Conservation (phyloP, 345 rosid species). For the thale cress (Arabidopsis thaliana) region DNA sequence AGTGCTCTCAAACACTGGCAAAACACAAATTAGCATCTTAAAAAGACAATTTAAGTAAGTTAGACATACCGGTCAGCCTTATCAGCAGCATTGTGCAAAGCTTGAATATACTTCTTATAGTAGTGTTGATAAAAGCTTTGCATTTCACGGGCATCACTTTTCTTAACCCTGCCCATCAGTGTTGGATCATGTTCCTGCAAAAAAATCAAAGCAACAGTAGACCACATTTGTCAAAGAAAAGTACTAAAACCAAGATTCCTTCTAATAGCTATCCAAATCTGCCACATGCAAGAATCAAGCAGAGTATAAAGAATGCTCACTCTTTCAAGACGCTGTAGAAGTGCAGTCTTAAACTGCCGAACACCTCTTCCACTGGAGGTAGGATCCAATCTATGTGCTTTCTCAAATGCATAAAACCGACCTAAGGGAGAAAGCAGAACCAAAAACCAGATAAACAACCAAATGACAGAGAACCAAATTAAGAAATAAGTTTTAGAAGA, state of each 20-base stretch:
- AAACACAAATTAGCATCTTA: neutral
- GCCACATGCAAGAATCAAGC: constrained; percentile 15
- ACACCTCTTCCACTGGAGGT: constrained; percentile 99
- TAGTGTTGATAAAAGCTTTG: constrained; percentile 89
- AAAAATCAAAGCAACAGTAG: neutral
- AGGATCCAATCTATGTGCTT: constrained; percentile 97
- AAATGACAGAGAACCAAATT: constrained; percentile 1
- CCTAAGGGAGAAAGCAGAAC: constrained; percentile 52
- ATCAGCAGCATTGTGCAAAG: constrained; percentile 89
- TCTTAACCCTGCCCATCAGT: constrained; percentile 70
- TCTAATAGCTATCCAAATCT: constrained; percentile 20
- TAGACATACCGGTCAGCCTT: constrained; percentile 87
- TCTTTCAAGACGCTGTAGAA: constrained; percentile 96
- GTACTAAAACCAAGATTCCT: neutral
- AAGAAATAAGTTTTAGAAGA: neutral
- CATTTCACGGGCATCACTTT: constrained; percentile 95
- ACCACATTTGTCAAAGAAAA: neutral
- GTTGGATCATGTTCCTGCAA: constrained; percentile 87
- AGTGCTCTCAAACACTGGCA: constrained; percentile 12
- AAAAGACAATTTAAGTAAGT: constrained; percentile 5
- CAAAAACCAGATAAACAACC: constrained; percentile 12
- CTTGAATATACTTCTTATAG: constrained; percentile 83
- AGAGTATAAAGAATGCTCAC: constrained; percentile 49
- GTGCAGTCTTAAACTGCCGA: constrained; percentile 98
- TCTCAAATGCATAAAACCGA: constrained; percentile 97